A percentile compares a stretch with the other conserved stretches of the same genome.
Conservation (phyloP, 805 yeast species). For the Metschnikowia dekortorum region DNA sequence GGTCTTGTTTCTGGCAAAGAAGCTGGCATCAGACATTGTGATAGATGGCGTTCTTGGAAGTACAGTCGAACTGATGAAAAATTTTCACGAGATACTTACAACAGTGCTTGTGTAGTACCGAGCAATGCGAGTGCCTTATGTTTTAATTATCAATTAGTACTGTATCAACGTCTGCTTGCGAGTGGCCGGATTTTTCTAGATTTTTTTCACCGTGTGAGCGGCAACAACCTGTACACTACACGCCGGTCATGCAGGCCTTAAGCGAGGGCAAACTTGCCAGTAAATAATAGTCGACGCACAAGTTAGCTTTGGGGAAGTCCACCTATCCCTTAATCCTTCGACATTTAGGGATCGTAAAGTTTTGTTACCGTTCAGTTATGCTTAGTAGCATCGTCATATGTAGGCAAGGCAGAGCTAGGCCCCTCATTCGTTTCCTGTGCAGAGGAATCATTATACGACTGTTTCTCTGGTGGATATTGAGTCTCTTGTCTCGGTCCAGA, state of each 20-base stretch:
- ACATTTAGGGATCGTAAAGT: background rate
- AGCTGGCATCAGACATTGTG: constrained; percentile 21
- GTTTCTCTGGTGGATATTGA: constrained; percentile 2
- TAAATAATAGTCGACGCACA: background rate
- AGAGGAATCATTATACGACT: background rate
- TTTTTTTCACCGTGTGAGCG: constrained; percentile 4
- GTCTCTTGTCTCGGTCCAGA: constrained; percentile 8
- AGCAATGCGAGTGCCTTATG: background rate
- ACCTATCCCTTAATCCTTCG: background rate
- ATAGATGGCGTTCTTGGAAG: background rate
- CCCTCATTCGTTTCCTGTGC: background rate
- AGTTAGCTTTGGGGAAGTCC: background rate
- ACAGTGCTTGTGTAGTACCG: background rate
- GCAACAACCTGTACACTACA: constrained; percentile 1
- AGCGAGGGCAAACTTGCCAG: background rate
- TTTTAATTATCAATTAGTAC: constrained; percentile 1
- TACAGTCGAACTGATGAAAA: background rate
- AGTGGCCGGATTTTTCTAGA: constrained; percentile 4
- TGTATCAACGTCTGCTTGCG: background rate
- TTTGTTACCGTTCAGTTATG: background rate
- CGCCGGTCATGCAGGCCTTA: background rate
- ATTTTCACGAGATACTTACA: background rate
- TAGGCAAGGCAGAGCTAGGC: background rate
- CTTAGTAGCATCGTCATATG: background rate
- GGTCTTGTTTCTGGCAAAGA: constrained; percentile 53